Conservation (phyloP, 106 monocot genomes). For the Acorus gramineus region DNA sequence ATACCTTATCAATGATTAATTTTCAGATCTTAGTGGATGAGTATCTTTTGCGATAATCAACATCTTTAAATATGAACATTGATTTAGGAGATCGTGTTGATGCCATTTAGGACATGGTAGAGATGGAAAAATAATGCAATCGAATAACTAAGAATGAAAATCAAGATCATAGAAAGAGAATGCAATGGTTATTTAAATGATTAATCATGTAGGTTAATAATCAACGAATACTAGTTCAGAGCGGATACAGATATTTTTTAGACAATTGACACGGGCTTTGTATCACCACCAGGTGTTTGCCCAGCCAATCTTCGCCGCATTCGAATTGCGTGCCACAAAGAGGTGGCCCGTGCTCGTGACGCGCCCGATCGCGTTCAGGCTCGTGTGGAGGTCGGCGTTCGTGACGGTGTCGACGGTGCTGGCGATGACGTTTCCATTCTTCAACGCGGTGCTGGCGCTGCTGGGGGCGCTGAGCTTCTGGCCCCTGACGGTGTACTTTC, state of each 20-base stretch:
- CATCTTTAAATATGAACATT: no score
- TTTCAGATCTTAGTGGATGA: no score
- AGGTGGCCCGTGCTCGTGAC: constrained; percentile 15
- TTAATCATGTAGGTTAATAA: not conserved
- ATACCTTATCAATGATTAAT: no score
- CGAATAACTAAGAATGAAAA: no score
- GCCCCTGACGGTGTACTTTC: constrained; percentile 63
- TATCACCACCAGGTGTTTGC: constrained; percentile 33
- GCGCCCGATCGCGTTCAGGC: constrained; percentile 17
- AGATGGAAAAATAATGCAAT: no score
- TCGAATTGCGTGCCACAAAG: constrained; percentile 11
- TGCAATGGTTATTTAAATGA: not conserved
- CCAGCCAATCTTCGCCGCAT: constrained; percentile 47
- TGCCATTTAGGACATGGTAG: no score
- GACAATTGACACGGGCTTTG: no score
- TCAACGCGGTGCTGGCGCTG: constrained; percentile 51
- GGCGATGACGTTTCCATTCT: constrained; percentile 61
- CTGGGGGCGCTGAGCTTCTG: constrained; percentile 58
- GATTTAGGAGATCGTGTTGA: no score
- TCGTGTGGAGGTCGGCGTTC: constrained; percentile 43
- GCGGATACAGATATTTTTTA: not conserved
- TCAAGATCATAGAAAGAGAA: no score
- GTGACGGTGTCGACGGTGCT: constrained; percentile 35
- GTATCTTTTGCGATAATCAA: no score
- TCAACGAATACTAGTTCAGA: not conserved